phyloP scores from a whole-genome alignment of 345 rosid species.

The Aegle marmelos region DNA sequence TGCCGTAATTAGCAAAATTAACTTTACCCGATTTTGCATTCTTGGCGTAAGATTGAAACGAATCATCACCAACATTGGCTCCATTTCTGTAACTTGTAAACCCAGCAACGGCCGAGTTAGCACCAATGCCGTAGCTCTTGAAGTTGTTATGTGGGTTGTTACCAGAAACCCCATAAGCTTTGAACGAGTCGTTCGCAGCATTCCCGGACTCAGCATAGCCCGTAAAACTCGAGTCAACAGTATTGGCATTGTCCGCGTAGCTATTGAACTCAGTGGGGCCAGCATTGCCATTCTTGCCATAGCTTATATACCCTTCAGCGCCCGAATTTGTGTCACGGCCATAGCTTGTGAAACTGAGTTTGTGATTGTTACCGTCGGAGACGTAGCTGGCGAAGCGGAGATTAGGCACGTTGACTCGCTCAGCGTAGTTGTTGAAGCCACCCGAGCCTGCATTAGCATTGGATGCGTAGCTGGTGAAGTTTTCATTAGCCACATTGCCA shows the following conservation, averaged over 20 bases:
- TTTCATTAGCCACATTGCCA: conserved; percentile 47
- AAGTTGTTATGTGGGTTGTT: conserved; percentile 55
- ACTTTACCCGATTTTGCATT: conserved; percentile 37
- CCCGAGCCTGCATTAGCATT: conserved; percentile 54
- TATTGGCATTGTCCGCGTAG: conserved; percentile 47
- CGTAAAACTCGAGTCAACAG: conserved; percentile 45
- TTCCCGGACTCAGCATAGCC: conserved; percentile 52
- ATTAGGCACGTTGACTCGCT: conserved; percentile 50
- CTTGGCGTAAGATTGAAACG: conserved; percentile 52
- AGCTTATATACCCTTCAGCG: conserved; percentile 39
- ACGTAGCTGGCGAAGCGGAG: conserved; percentile 43
- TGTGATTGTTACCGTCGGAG: conserved; percentile 36
- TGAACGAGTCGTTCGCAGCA: conserved; percentile 48
- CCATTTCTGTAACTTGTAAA: conserved; percentile 42
- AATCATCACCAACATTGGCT: conserved; percentile 43
- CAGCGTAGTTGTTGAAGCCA: conserved; percentile 44
- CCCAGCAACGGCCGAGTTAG: conserved; percentile 23
- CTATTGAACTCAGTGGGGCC: conserved; percentile 41
- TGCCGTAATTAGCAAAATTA: conserved; percentile 46
- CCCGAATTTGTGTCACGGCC: conserved; percentile 47
- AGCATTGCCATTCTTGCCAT: conserved; percentile 56
- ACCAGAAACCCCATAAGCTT: conserved; percentile 47
- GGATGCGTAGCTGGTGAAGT: conserved; percentile 58
- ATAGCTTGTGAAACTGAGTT: conserved; percentile 47
- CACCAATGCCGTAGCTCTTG: conserved; percentile 39